A percentile compares a stretch with the other conserved stretches of the same genome.
phyloP scores from a whole-genome alignment of 192 early-diverging fungal genomes.

The Ambispora gerdemannii region DNA sequence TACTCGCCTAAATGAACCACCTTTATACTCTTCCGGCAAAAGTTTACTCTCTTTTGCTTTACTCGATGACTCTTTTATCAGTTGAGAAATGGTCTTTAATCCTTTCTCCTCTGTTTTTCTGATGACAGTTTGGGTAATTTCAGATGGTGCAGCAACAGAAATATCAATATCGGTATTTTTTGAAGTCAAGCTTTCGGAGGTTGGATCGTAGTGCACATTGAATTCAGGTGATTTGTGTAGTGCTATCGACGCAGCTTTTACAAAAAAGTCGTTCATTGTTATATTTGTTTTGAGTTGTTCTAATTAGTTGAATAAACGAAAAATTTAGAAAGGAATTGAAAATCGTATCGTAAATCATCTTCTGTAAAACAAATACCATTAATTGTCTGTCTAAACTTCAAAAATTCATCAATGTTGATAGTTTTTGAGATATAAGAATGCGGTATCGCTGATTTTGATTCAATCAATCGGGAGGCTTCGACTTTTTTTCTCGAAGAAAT shows the following conservation, averaged over 20 bases:
- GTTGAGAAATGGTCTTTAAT: slow-evolving; percentile 65
- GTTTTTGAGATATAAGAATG: slow-evolving; percentile 61
- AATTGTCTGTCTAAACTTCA: slow-evolving; percentile 42
- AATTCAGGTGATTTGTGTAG: slow-evolving; percentile 81
- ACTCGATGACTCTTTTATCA: slow-evolving; percentile 71
- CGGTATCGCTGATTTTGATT: slow-evolving; percentile 56
- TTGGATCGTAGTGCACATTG: slow-evolving; percentile 50
- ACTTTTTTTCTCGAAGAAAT: slow-evolving; percentile 62
- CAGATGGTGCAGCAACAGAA: slow-evolving; percentile 80
- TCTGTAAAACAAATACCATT: slow-evolving; percentile 38
- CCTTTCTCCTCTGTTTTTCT: slow-evolving; percentile 70
- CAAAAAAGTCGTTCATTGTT: slow-evolving; percentile 93
- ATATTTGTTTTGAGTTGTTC: slow-evolving; percentile 49
- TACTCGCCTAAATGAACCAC: slow-evolving; percentile 77
- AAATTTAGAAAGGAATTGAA: background rate
- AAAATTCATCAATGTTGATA: slow-evolving; percentile 47
- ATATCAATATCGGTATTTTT: slow-evolving; percentile 81
- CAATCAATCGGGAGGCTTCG: slow-evolving; percentile 56
- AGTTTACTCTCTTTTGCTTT: slow-evolving; percentile 78
- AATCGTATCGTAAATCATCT: too few relatives aligned
- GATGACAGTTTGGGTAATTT: slow-evolving; percentile 84
- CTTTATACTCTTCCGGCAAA: slow-evolving; percentile 89
- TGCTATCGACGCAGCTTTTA: slow-evolving; percentile 84
- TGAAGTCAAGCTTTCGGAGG: slow-evolving; percentile 58
- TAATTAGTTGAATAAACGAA: slow-evolving; percentile 6